phyloP scores from a whole-genome alignment of 2,329 filamentous ascomycete genomes.

The Fusarium pseudocircinatum region DNA sequence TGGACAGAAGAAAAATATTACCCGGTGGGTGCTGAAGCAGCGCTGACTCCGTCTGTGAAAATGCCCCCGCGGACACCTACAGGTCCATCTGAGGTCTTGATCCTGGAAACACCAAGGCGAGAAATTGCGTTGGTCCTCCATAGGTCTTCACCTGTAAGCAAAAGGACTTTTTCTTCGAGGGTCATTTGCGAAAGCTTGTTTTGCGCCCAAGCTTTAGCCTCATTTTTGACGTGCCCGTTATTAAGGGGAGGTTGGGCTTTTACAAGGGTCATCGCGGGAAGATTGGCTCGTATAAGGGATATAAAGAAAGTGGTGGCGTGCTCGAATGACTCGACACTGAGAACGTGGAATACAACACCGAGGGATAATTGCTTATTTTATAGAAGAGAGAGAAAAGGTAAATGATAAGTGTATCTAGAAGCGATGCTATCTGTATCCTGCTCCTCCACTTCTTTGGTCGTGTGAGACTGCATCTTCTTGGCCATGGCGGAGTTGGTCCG shows the following conservation, averaged over 20 bases:
- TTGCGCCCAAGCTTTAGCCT: neutral
- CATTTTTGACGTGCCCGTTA: neutral
- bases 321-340: neutral
- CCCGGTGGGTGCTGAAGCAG: conserved; percentile 21
- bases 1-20: neutral
- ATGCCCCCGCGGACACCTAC: conserved; percentile 21
- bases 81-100: conserved; percentile 26
- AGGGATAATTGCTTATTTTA: neutral
- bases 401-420: neutral
- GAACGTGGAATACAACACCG: neutral
- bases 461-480: neutral
- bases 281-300: neutral
- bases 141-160: conserved; percentile 8
- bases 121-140: conserved; percentile 14
- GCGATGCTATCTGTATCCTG: too few relatives aligned
- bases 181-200: conserved; percentile 18
- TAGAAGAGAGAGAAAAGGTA: too few relatives aligned
- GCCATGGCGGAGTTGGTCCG: neutral
- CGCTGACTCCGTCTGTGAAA: conserved; percentile 23
- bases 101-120: conserved; percentile 5
- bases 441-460: neutral
- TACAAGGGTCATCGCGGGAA: neutral
- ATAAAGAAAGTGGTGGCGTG: neutral
- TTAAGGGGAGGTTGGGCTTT: neutral
- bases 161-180: conserved; percentile 15